Conservation (phyloP, 352 stramenopile species). For the Phytophthora cactorum region DNA sequence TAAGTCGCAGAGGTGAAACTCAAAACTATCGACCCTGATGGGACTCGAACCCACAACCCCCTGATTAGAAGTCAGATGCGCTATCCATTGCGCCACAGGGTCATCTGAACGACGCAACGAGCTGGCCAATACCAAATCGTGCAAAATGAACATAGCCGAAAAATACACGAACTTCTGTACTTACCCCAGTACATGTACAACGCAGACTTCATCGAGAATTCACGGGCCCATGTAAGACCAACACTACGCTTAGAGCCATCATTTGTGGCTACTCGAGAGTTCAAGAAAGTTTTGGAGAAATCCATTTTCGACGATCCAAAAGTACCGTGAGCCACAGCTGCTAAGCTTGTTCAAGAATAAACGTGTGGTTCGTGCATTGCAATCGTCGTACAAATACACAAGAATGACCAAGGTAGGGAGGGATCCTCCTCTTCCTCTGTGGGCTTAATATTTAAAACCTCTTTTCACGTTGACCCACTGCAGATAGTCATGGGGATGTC, state of each 20-base stretch:
- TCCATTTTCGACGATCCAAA: background rate
- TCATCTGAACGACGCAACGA: slow-evolving; percentile 3
- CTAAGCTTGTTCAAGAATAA: background rate
- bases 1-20: background rate
- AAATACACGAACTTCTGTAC: background rate
- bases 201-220: background rate
- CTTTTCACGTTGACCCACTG: background rate
- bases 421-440: no score
- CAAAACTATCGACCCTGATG: slow-evolving; percentile 47
- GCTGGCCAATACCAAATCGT: background rate
- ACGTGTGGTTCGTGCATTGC: background rate
- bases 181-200: background rate
- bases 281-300: background rate
- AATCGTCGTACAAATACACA: background rate
- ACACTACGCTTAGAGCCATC: no score
- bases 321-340: slow-evolving; percentile 3
- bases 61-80: slow-evolving; percentile 64
- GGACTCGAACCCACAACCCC: slow-evolving; percentile 60
- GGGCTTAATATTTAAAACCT: background rate
- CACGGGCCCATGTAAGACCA: background rate
- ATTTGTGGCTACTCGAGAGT: no score
- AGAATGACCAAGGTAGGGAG: slow-evolving; percentile 19
- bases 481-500: slow-evolving; percentile 46
- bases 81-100: slow-evolving; percentile 56
- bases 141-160: background rate